Base-by-base conservation (phyloP, 768 basidiomycete species). In the Agrocybe praecox region DNA sequence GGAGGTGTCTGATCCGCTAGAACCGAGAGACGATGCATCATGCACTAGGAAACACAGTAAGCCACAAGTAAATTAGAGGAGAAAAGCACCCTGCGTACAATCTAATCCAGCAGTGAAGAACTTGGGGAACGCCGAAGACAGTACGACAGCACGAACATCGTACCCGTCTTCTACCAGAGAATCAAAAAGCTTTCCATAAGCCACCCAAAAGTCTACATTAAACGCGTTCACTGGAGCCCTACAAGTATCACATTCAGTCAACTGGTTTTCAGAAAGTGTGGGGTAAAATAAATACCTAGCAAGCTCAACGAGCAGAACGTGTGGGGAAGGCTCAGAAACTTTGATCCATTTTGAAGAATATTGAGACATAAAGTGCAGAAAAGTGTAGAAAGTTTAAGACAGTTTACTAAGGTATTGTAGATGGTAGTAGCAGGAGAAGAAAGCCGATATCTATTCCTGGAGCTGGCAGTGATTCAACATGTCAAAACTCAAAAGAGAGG, bases 101-200 rank as follows among this genome's bases (percentile, higher is more conserved):
- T 96, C 94, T 6, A 96, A 70, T 0, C 95, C 94, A 1, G 92
- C 94, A 0, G 89, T 89, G 68, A 94, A 96, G 4, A 85, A 69
- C 67, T 89, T 92, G 0, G 87, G 84, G 2, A 89, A 66, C 1
- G 74, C 75, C 0, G 92, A 93, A 0, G 88, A 84, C 0, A 96
- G 72, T 0, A 96, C 90, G 6, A 92, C 77, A 2, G 77, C 89
- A 17, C 90, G 82, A 1, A 94, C 82, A 26, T 86, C 83, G 22
- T 73, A 65, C 1, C 50, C 81, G 65, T 72, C 85, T 69, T 55
- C 68, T 6, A 61, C 73, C 58, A 94, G 75, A 0, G 70, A 65
- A 47, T 87, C 81, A 61, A 96, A 89, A 0, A 85, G 76, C 2
- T 72, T 65, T 3, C 83, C 83, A 32, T 92, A 85, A 46, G 88